Base-by-base conservation (phyloP, 345 rosid genomes). In the Limnanthes douglasii region DNA sequence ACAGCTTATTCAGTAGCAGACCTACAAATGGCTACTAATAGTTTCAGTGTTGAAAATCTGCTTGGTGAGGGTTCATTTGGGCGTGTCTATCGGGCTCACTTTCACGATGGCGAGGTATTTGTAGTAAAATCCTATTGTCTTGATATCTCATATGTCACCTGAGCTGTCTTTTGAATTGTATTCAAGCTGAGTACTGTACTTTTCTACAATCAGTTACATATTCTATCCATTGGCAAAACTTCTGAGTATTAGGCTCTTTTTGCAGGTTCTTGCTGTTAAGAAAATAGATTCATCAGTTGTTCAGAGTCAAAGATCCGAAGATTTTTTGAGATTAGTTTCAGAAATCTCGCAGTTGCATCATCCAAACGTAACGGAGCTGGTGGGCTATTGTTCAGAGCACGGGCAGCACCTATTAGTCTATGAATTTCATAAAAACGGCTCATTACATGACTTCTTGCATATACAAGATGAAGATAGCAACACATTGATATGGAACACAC, bases 1-100 rank as follows among this genome's bases (percentile, higher is more conserved):
- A 56, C 56, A 43, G 54, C 61, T 11, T 90, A 72, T 60, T 90
- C 98, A 25, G 64, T 90, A 44, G 98, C 96, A 16, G 98, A 90
- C 64, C 69, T 90, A 45, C 98, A 90, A 59, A 69, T 90, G 50
- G 80, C 94, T 15, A 90, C 96, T 1, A 75, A 73, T 13, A 84
- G 96, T 69, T 90, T 90, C 70, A 75, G 62, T 24, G 35, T 75
- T 28, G 88, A 90, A 31, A 66, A 75, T 65, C 82, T 85, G 51
- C 82, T 90, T 31, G 98, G 96, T n/a, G 96, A 80, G 56, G 96
- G 98, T 31, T 72, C 66, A 48, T 90, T 90, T 67, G 96, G 96
- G 36, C 82, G 94, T 51, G 98, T 90, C 18, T 90, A 84, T 62
- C 79, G 88, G 63, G 98, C 96, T 49, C 83, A 77, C 39, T 71